These are phyloP conservation scores for Colletotrichum sp. DNA, from an alignment of 2,329 filamentous ascomycete genomes.

Conservation along the genomic window DNA sequence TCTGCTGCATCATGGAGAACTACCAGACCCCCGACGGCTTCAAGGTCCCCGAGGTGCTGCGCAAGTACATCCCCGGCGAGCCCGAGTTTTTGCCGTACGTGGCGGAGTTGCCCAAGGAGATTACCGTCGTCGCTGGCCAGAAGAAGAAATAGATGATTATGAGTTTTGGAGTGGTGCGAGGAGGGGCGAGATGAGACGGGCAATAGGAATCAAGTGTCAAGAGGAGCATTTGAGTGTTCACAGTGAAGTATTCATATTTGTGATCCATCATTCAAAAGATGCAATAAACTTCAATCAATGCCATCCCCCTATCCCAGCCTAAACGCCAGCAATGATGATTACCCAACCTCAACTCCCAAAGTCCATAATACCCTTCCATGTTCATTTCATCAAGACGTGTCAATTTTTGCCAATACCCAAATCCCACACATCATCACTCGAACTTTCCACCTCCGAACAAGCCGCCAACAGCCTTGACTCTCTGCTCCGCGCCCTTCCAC, in stretches of 20 bases:
- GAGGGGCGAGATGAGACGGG: conserved; percentile 28
- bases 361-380: not conserved
- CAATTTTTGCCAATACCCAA: not conserved
- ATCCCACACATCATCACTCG: conserved; percentile 38
- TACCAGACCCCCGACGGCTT: conserved; percentile 92
- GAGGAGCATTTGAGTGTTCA: not conserved
- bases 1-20: conserved; percentile 96
- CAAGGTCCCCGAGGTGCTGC: conserved; percentile 79
- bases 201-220: not conserved
- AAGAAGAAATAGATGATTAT: conserved; percentile 25
- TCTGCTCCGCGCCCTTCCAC: conserved; percentile 60
- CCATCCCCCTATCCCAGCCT: not conserved
- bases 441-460: conserved; percentile 63
- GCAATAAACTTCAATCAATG: not conserved
- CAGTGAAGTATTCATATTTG: not conserved
- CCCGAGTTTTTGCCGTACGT: conserved; percentile 89
- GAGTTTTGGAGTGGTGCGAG: not conserved
- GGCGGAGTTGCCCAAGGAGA: conserved; percentile 82
- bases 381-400: not conserved
- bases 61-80: conserved; percentile 88
- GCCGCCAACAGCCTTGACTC: conserved; percentile 62
- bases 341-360: not conserved
- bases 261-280: not conserved
- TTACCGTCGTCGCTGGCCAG: conserved; percentile 31
- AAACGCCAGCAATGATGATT: not conserved